Evolutionary conservation across 768 basidiomycete species (phyloP), one percentile per base, ranked within the genome.

Genomic region (Leccinellum rugosiceps): DNA sequence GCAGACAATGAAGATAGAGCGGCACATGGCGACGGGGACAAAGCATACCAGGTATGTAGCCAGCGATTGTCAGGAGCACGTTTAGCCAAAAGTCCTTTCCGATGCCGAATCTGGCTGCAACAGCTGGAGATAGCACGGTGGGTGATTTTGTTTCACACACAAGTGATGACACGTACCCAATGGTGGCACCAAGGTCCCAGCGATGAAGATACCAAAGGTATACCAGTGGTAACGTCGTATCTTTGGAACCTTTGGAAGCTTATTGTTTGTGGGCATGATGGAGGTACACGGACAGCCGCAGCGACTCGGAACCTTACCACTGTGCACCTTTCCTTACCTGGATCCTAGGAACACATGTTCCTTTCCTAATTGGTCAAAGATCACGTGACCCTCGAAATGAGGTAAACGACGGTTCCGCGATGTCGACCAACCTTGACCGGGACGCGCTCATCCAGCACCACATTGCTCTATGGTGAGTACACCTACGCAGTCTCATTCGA

Each of bases 51-150:
- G 91, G 92, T 63, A 94, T 89, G 71, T 96, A 97, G 11, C 94
- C 94, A 69, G 85, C 87, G 53, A 98, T 81, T n/a, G 92, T 94
- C 34, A 95, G 74, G 63, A 96, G 68, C 4, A 92, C 72, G 74
- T 97, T 97, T 65, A 97, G 75, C 84, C 87, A 95, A 76, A 97
- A 95, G 71, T 98, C 95, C 54, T 76, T 76, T 14, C 92, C 94
- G 64, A 96, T 83, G 30, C 95, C 95, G 69, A 98, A 98, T 56
- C 95, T 82, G 23, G 92, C 88, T 6, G 93, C 94, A 30, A 97
- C 94, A 58, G 95, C 94, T 97, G 68, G 4, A 56, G 57, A 55
- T 52, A 48, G 26, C n/a, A 25, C 31, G 25, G 47, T 61, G 56
- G 58, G 55, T 15, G 46, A 10, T 17, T 23, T 48, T 35, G 10